Conservation (phyloP, 352 stramenopile species). For the Pythium rishiriense region DNA sequence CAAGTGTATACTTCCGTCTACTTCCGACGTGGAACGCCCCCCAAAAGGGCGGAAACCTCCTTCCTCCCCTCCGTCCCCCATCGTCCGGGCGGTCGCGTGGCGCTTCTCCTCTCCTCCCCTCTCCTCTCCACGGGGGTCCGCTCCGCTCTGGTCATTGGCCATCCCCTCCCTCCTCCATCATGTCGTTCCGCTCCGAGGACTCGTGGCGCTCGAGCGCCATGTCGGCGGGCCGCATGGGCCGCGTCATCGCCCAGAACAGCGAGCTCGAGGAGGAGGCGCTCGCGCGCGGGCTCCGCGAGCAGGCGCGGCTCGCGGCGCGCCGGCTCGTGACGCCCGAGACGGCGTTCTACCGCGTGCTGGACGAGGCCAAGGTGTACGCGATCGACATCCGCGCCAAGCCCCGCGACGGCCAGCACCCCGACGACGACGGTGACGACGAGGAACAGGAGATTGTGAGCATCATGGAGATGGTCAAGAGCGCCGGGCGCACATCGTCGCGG, state of each 20-base stretch:
- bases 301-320: constrained; percentile 4
- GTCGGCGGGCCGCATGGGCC: constrained; percentile 24
- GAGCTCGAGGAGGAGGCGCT: constrained; percentile 28
- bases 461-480: constrained; percentile 56
- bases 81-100: too few species aligned
- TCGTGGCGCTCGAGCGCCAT: constrained; percentile 30
- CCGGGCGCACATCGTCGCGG: constrained; percentile 27
- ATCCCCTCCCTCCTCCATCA: too few species aligned
- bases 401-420: not conserved
- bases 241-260: constrained; percentile 27
- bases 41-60: constrained; percentile 23
- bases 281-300: constrained; percentile 16
- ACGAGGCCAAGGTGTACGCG: constrained; percentile 61
- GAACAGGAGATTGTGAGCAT: constrained; percentile 43
- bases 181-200: constrained; percentile 31
- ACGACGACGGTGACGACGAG: constrained; percentile 1
- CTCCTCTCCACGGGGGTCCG: too few species aligned
- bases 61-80: not conserved
- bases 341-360: constrained; percentile 69
- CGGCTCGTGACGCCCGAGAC: constrained; percentile 39
- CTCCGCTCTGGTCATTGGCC: too few species aligned
- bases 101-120: too few species aligned
- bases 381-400: constrained; percentile 40
- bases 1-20: too few species aligned
- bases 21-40: too few species aligned